Base-by-base conservation (phyloP, 2,329 filamentous ascomycete species). In the Microsporum ferrugineum region DNA sequence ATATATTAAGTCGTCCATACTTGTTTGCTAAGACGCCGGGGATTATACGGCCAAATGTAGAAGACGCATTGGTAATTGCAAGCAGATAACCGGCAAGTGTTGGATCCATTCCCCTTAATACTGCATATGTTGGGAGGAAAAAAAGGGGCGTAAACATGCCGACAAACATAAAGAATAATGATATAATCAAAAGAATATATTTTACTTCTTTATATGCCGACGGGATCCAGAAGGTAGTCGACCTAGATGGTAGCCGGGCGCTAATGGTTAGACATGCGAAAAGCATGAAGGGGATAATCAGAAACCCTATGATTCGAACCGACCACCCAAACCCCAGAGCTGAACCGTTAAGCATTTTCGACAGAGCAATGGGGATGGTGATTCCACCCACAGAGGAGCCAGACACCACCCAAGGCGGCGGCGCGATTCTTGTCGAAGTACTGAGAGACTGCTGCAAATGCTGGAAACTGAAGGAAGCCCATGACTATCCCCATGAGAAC, bases 311-410 rank as follows among this genome's bases (percentile, higher is more conserved):
- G 45, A 82, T 72, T 2, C 82, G 73, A 0, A 83, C 75, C 0
- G 79, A 72, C 82, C 82, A 84, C 29, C 73, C 77, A 61, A 83
- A 78, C 3, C 76, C 73, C 10, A 84, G 65, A n/a, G 41, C 17
- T 17, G 41, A 45, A 10, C 43, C 29, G 43, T 29, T 29, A 3
- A 47, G 43, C 17, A 84, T 72, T 62, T 77, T 77, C 57, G 76
- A 79, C 47, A 79, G 69, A 61, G 66, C 64, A 45, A 79, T 72
- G 10, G 82, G 81, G 45, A 82, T 78, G 29, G 84, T 70, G 41
- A 84, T 71, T 6, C 80, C 82, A 2, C 82, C 82, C 2, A 82
- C 66, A 1, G 77, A 79, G 0, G 77, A 79, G 0, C 80, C 81
- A 0, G 77, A 69, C 0, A 79, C 69, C 0, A 72, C 80, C 81